Evolutionary conservation across 2,329 filamentous ascomycete species (phyloP).

Genomic region (Atkinsonella texensis): DNA sequence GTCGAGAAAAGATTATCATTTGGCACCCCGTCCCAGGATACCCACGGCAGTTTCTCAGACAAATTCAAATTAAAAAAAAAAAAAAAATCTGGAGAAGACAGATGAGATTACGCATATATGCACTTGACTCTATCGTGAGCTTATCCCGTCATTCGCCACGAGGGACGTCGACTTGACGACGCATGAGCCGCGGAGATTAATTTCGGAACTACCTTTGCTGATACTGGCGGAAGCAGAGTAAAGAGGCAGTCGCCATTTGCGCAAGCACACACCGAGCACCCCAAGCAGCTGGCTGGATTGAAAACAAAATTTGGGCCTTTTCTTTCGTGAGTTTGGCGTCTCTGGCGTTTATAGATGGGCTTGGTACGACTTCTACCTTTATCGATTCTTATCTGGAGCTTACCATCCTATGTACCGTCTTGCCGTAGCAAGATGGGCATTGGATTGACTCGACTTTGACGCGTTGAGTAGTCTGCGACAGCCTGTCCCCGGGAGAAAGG

Average conservation of each 20-base stretch:
- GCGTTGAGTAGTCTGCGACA: neutral
- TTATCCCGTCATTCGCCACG: too few species aligned
- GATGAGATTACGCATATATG: too few species aligned
- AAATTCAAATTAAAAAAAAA: too few species aligned
- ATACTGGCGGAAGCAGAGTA: too few species aligned
- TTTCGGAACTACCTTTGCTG: too few species aligned
- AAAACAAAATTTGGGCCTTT: neutral
- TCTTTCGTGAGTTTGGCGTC: neutral
- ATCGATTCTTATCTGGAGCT: neutral
- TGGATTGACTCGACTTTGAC: neutral
- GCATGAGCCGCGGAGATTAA: too few species aligned
- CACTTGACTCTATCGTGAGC: too few species aligned
- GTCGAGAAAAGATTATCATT: neutral
- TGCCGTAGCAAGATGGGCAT: neutral
- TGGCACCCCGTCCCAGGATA: neutral
- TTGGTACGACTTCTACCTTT: neutral
- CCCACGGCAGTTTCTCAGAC: neutral
- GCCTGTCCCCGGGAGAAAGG: neutral
- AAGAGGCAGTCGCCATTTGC: too few species aligned
- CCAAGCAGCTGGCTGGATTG: neutral
- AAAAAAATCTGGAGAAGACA: too few species aligned
- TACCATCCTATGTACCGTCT: neutral
- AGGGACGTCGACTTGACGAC: too few species aligned
- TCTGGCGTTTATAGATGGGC: neutral
- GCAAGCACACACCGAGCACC: too few species aligned